phyloP scores from a whole-genome alignment of 1,139 yeast genomes.

The Debaryomyces robertsiae region DNA sequence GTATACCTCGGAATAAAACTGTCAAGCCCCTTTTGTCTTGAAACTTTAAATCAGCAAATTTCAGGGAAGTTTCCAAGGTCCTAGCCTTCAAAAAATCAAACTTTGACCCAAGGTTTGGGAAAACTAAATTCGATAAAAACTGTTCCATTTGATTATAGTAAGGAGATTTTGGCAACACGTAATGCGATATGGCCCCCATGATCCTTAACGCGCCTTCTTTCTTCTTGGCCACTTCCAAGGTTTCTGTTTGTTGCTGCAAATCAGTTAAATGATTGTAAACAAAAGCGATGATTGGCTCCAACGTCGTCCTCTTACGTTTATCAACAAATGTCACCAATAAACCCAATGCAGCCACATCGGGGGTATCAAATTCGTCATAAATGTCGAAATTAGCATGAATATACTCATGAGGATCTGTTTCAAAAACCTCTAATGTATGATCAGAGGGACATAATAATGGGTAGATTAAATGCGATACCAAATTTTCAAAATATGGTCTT shows the following conservation, averaged over 20 bases:
- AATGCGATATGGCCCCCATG: conserved; percentile 69
- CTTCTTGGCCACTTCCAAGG: conserved; percentile 63
- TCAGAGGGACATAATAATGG: conserved; percentile 79
- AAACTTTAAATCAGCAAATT: conserved; percentile 68
- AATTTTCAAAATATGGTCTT: conserved; percentile 66
- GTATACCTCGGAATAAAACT: conserved; percentile 64
- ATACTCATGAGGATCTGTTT: conserved; percentile 88
- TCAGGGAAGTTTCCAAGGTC: conserved; percentile 75
- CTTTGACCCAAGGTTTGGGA: conserved; percentile 70
- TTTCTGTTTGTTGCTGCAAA: conserved; percentile 43
- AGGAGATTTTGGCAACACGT: conserved; percentile 59
- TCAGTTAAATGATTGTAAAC: conserved; percentile 56
- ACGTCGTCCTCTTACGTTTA: conserved; percentile 62
- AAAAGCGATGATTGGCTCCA: conserved; percentile 67
- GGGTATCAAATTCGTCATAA: conserved; percentile 58
- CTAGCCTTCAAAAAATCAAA: conserved; percentile 81
- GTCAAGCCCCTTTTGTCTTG: conserved; percentile 51
- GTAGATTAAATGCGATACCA: conserved; percentile 73
- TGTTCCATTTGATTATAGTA: conserved; percentile 66
- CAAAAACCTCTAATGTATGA: conserved; percentile 72
- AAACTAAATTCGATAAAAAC: conserved; percentile 62
- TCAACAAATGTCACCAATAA: conserved; percentile 66
- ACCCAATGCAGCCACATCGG: conserved; percentile 70
- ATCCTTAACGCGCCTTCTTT: conserved; percentile 82
- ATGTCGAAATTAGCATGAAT: conserved; percentile 77